Evolutionary conservation across 805 yeast species (phyloP).

Genomic region (Nakazawaea populi): DNA sequence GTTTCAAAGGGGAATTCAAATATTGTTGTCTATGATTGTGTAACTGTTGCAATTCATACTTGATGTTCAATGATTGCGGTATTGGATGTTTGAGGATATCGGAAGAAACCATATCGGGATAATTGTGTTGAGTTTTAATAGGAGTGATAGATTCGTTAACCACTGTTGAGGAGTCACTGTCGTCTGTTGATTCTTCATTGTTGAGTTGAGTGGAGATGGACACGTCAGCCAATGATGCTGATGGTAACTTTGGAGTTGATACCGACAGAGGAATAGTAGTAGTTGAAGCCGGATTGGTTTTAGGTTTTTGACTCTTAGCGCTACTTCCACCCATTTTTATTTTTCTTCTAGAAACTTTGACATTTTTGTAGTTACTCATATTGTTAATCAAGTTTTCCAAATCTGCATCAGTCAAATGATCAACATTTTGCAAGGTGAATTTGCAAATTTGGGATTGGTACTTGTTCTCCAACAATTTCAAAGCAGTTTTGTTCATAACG

Average conservation of each 20-base stretch:
- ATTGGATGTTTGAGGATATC: slow-evolving; percentile 6
- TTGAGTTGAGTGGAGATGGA: neutral
- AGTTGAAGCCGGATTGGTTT: neutral
- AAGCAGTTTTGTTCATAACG: slow-evolving; percentile 10
- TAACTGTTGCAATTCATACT: slow-evolving; percentile 7
- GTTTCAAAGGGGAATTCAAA: slow-evolving; percentile 9
- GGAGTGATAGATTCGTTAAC: neutral
- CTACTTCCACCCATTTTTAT: slow-evolving; percentile 2
- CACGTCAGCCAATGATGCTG: neutral
- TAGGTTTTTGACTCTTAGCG: neutral
- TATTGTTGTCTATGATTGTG: slow-evolving; percentile 7
- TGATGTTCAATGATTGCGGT: slow-evolving; percentile 5
- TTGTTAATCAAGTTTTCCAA: slow-evolving; percentile 5
- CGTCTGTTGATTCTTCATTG: neutral
- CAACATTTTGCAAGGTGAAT: slow-evolving; percentile 6
- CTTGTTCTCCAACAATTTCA: slow-evolving; percentile 7
- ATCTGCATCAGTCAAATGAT: slow-evolving; percentile 3
- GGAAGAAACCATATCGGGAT: neutral
- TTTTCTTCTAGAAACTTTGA: slow-evolving; percentile 10
- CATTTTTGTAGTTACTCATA: slow-evolving; percentile 6
- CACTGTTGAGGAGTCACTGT: neutral
- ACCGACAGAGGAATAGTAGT: neutral
- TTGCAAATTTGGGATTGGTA: slow-evolving; percentile 1
- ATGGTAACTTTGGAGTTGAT: neutral
- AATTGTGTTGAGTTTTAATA: neutral